Evolutionary conservation across 345 rosid species (phyloP).

Genomic region (Corymbia maculata): DNA sequence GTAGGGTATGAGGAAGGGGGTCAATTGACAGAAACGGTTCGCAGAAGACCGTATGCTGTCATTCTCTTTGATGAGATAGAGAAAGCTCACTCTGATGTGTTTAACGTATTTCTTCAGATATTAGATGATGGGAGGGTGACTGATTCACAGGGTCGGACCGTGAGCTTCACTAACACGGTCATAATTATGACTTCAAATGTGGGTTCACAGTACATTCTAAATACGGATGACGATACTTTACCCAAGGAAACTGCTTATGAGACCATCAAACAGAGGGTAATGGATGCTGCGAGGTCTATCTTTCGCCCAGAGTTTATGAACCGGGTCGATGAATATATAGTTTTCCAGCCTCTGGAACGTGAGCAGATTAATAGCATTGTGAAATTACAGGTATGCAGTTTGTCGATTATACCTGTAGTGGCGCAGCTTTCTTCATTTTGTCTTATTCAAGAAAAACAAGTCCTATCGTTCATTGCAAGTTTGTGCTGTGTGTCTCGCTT

Average conservation of each 20-base stretch:
- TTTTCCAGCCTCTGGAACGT: conserved; percentile 93
- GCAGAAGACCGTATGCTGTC: conserved; percentile 91
- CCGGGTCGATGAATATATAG: conserved; percentile 95
- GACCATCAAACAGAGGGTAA: conserved; percentile 69
- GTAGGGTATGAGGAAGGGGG: conserved; percentile 99
- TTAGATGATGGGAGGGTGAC: conserved; percentile 97
- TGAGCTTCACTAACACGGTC: conserved; percentile 88
- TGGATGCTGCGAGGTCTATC: conserved; percentile 95
- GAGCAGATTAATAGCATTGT: conserved; percentile 78
- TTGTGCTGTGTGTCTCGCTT: background rate
- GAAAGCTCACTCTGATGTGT: conserved; percentile 92
- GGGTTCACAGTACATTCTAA: conserved; percentile 81
- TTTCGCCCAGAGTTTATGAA: conserved; percentile 99
- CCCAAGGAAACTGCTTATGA: conserved; percentile 62
- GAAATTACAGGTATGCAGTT: conserved; percentile 61
- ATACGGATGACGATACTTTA: conserved; percentile 38
- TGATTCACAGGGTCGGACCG: conserved; percentile 93
- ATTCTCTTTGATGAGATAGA: conserved; percentile 98
- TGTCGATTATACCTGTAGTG: background rate
- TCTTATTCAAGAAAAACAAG: background rate
- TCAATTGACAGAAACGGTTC: conserved; percentile 83
- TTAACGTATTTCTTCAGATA: conserved; percentile 94
- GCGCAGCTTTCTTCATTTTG: background rate
- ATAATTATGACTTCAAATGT: conserved; percentile 95
- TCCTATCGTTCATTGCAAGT: background rate